These are phyloP conservation scores for Paecilomyces variotii DNA, from an alignment of 2,329 filamentous ascomycete species.

Conservation along the genomic window DNA sequence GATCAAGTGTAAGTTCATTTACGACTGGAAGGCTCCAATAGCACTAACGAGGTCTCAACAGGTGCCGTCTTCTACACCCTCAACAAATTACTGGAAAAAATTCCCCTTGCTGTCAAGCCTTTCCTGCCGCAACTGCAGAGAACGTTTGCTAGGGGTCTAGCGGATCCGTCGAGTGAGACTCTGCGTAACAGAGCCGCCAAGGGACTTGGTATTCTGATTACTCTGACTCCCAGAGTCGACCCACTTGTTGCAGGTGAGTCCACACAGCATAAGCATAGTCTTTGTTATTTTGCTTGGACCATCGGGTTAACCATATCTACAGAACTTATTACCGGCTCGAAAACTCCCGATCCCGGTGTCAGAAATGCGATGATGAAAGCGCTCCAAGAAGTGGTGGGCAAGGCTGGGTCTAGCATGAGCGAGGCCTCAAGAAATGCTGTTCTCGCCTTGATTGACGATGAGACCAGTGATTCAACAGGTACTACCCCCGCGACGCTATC, in stretches of 20 bases:
- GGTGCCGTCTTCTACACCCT: conserved; percentile 87
- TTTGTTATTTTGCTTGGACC: neutral
- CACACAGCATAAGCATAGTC: neutral
- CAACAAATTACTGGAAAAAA: conserved; percentile 94
- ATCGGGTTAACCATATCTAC: conserved; percentile 21
- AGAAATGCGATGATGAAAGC: conserved; percentile 95
- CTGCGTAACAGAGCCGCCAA: conserved; percentile 83
- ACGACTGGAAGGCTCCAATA: neutral
- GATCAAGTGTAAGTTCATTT: conserved; percentile 56
- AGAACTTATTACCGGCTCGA: conserved; percentile 91
- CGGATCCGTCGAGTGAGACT: conserved; percentile 84
- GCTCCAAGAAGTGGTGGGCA: conserved; percentile 90
- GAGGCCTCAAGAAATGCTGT: conserved; percentile 82
- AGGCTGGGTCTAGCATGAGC: conserved; percentile 90
- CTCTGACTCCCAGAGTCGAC: conserved; percentile 88
- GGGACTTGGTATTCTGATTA: conserved; percentile 90
- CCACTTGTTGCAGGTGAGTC: conserved; percentile 63
- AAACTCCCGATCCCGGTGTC: conserved; percentile 79
- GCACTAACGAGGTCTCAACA: conserved; percentile 18
- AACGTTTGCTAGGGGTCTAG: conserved; percentile 92
- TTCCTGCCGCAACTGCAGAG: conserved; percentile 95
- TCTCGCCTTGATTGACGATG: conserved; percentile 77
- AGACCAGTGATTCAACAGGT: conserved; percentile 65
- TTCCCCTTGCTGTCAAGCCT: conserved; percentile 87
- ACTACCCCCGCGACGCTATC: conserved; percentile 15